Percentiles rank a stretch among this genome's conserved stretches.
phyloP scores from a whole-genome alignment of 2,329 filamentous ascomycete genomes.

The Botrytis porri region DNA sequence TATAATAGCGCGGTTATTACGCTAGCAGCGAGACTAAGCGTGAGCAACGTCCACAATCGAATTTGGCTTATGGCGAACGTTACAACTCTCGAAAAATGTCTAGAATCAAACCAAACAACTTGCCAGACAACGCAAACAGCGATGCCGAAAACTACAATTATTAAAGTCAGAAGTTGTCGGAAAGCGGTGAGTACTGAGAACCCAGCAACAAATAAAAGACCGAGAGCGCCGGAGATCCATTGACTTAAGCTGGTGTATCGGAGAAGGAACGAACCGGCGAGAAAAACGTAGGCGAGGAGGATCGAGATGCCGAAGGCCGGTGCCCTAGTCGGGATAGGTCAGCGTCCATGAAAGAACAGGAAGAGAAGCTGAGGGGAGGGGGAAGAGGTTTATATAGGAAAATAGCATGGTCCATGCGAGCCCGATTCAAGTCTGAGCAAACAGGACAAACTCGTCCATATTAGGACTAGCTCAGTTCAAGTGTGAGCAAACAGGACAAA shows the following conservation, averaged over 20 bases:
- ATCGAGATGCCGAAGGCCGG: not conserved
- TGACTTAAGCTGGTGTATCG: not conserved
- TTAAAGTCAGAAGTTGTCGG: not conserved
- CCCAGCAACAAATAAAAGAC: not conserved
- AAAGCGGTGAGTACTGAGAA: not conserved
- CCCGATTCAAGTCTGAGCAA: not conserved
- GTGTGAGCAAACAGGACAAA: no score
- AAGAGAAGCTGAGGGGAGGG: not conserved
- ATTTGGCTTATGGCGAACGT: not conserved
- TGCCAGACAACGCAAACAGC: not conserved
- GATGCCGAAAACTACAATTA: not conserved
- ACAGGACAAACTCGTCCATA: not conserved
- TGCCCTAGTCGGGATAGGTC: not conserved
- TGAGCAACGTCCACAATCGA: not conserved
- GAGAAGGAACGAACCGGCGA: not conserved
- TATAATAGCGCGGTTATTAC: accelerated
- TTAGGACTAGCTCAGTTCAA: not conserved
- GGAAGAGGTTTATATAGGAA: not conserved
- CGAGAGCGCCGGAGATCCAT: not conserved
- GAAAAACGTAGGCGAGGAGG: not conserved
- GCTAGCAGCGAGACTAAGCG: not conserved
- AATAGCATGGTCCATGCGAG: not conserved
- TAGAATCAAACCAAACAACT: not conserved
- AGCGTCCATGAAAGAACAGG: not conserved
- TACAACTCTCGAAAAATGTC: not conserved